Evolutionary conservation across 345 rosid species (phyloP), one percentile per base, ranked within the genome.

Genomic region (Abelmoschus esculentus): DNA sequence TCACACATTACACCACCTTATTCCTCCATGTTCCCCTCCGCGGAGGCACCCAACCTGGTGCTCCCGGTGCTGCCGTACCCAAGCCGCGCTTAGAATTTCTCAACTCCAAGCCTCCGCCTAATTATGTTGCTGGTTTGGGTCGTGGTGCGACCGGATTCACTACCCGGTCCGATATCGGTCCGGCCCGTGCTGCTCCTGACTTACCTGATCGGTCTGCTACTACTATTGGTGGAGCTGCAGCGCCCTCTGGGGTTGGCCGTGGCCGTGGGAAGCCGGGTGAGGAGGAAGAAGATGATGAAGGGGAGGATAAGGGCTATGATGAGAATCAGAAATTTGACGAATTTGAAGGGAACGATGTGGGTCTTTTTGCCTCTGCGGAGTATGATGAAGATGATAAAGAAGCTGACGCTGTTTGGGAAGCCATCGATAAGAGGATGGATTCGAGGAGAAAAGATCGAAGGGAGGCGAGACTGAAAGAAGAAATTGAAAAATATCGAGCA

Each of bases 71-170:
- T 5, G 78, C 73, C 4, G 87, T 92, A 12, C 80, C 89, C 0
- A 88, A 87, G 68, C 91, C 96, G 32, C 96, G 96, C 36, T 84
- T 88, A 6, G 97, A 93, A 14, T 93, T 89, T 70, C 90, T 93
- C 62, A 86, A 88, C 70, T 91, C 96, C 6, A 91, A 83, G 78
- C 97, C 96, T 3, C 93, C 93, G 3, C 60, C 91, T 0, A 93
- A 93, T 15, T 93, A 93, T 67, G 99, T 93, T 6, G 97, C 97
- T n/a, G 96, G 97, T 11, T 80, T 91, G 18, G 97, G 97, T 7
- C 97, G 96, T 80, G 96, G 99, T 29, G 99, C 99, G 46, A 95
- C 96, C 0, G 96, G 99, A 0, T 91, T 95, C 78, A 91, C 99
- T 6, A 95, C 99, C n/a, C 85, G 97, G 2, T 95, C 97, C 2